Evolutionary conservation across 257 asterid genomes (phyloP).

Genomic region (Cordia subcordata): DNA sequence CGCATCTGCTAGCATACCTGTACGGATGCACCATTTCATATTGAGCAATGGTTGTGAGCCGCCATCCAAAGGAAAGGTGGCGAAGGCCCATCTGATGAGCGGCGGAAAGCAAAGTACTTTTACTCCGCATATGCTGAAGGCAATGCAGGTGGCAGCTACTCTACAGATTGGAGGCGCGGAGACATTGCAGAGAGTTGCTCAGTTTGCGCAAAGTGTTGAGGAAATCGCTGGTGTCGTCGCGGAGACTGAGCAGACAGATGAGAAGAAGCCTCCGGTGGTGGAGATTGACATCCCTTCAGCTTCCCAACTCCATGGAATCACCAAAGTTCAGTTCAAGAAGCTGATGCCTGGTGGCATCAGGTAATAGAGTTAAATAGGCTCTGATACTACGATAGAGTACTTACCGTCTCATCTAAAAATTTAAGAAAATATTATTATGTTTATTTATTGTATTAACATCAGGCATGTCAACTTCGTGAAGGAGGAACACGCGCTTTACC

Average conservation of each 20-base stretch:
- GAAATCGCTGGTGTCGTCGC: neutral
- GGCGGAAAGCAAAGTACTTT: too few relatives aligned
- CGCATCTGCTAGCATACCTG: conserved; percentile 31
- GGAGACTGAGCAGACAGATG: neutral
- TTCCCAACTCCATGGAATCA: conserved; percentile 15
- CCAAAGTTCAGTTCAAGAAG: conserved; percentile 21
- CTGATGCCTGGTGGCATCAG: conserved; percentile 24
- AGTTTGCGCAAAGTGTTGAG: neutral
- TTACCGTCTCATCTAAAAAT: too few relatives aligned
- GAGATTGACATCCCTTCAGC: conserved; percentile 37
- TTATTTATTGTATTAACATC: too few relatives aligned
- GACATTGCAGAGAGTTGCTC: conserved; percentile 12
- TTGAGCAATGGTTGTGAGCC: conserved; percentile 14
- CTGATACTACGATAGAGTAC: too few relatives aligned
- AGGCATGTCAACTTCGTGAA: conserved; percentile 1
- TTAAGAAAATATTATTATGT: too few relatives aligned
- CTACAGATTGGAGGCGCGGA: conserved; percentile 11
- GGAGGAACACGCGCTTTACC: neutral
- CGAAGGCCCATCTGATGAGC: too few relatives aligned
- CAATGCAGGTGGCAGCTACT: neutral
- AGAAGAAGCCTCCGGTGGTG: conserved; percentile 5
- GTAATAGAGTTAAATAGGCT: too few relatives aligned
- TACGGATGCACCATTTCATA: conserved; percentile 22
- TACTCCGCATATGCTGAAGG: too few relatives aligned
- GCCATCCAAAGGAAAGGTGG: neutral